Conservation (phyloP, 768 basidiomycete species). For the Pisolithus microcarpus region DNA sequence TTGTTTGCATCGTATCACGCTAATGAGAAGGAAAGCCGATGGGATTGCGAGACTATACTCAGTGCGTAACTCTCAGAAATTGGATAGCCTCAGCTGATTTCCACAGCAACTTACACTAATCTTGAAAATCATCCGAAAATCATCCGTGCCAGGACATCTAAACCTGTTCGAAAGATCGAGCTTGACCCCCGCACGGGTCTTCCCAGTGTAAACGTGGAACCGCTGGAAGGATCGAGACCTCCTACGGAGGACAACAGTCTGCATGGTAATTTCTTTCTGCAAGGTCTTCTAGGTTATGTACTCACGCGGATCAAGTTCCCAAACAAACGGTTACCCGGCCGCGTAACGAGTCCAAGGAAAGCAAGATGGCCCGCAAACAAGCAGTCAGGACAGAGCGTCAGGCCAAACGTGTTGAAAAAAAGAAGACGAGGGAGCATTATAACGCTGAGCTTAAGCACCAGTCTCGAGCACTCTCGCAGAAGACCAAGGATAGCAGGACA, state of each 20-base stretch:
- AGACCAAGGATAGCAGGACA: conserved; percentile 26
- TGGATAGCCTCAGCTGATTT: conserved; percentile 1
- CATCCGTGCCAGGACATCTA: conserved; percentile 59
- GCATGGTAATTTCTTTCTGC: conserved; percentile 19
- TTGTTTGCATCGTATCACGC: conserved; percentile 33
- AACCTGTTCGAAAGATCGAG: conserved; percentile 53
- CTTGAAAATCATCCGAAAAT: conserved; percentile 93
- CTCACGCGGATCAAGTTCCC: conserved; percentile 8
- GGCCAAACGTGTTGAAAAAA: conserved; percentile 60
- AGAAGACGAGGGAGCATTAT: conserved; percentile 56
- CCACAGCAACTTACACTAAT: conserved; percentile 88
- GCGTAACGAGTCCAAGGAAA: conserved; percentile 70
- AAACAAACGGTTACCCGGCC: conserved; percentile 56
- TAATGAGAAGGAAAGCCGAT: conserved; percentile 60
- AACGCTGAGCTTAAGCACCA: conserved; percentile 56
- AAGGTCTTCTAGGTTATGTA: neutral
- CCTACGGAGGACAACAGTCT: conserved; percentile 24
- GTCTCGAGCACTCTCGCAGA: conserved; percentile 40
- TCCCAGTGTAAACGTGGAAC: conserved; percentile 39
- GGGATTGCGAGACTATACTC: conserved; percentile 96
- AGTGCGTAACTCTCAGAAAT: conserved; percentile 44
- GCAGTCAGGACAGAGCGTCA: conserved; percentile 63
- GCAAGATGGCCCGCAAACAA: conserved; percentile 64
- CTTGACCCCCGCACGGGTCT: conserved; percentile 76
- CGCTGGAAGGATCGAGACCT: conserved; percentile 7